Base-by-base conservation (phyloP, 2,329 filamentous ascomycete species). In the Phialophora macrospora region DNA sequence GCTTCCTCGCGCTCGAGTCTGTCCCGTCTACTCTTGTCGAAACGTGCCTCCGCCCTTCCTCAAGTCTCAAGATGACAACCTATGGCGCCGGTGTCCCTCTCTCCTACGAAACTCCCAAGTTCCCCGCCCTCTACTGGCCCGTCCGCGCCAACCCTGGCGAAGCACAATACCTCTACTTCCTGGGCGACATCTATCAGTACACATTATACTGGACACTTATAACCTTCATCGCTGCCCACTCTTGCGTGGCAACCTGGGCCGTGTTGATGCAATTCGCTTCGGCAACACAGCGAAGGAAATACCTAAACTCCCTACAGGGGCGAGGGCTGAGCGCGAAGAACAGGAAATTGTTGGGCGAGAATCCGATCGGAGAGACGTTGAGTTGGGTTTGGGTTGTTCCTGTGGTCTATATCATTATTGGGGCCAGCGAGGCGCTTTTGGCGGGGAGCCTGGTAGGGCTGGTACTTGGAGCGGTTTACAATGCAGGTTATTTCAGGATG, bases 201-300 rank as follows among this genome's bases (percentile, higher is more conserved):
- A 97, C 92, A 0, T 79, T 95, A 17, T 85, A 89, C 75, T 97
- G 93, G 93, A 96, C 92, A 0, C 79, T 96, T 44, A 87, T 96
- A 32, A 86, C 92, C 71, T 94, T 91, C 72, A 87, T 85, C 38
- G 82, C 87, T 22, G 90, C 93, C 68, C 92, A 97, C 76, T 73
- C 93, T 20, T 83, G 87, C 38, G 90, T 90, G 2, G 88, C 90
- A 0, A 80, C 83, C 12, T 90, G 92, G 75, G 91, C 92, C 2
- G 83, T 93, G 71, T 80, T 86, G 51, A 88, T 93, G 73, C 91
- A 95, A 48, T 68, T 71, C 30, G 55, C 51, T 14, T 70, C 69
- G 17, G 69, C 70, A 4, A 48, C 63, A 9, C 64, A 67, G 24
- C 41, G 68, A 28, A 55, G 67, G 24, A 63, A 55, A 49, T 71